Percentiles rank a stretch among this genome's conserved stretches.
phyloP scores from a whole-genome alignment of 768 basidiomycete species.

The Dioszegia hungarica region DNA sequence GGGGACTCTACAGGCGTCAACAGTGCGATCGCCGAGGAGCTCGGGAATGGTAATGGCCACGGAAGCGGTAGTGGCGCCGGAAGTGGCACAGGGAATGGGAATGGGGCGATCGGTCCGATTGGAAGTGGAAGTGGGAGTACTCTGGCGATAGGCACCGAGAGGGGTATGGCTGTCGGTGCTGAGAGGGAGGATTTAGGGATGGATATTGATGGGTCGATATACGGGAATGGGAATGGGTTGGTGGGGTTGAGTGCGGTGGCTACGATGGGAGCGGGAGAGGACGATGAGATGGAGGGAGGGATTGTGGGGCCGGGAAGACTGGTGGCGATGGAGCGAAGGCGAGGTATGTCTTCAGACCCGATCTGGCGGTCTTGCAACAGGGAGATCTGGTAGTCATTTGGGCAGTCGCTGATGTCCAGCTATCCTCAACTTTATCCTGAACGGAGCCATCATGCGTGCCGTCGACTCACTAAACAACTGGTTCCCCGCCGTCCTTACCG shows the following conservation, averaged over 20 bases:
- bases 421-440: conserved; percentile 65
- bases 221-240: too few species aligned
- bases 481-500: conserved; percentile 56
- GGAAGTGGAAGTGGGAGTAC: too few species aligned
- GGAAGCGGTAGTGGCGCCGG: too few species aligned
- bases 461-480: conserved; percentile 62
- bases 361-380: not conserved
- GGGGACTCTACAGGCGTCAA: too few species aligned
- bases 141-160: too few species aligned
- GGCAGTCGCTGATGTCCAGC: conserved; percentile 52
- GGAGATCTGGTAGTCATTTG: not conserved
- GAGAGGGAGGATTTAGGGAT: conserved; percentile 3
- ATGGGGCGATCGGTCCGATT: too few species aligned
- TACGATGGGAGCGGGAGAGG: not conserved
- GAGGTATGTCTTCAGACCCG: not conserved
- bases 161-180: not conserved
- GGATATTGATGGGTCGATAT: conserved; percentile 21
- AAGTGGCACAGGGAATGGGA: too few species aligned
- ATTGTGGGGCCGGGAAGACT: conserved; percentile 12
- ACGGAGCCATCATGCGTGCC: conserved; percentile 70
- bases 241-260: too few species aligned
- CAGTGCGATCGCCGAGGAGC: not conserved
- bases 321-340: conserved; percentile 17
- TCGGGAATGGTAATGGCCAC: conserved; percentile 1
- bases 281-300: not conserved